A percentile compares a stretch with the other conserved stretches of the same genome.
These are phyloP conservation scores for Gynandropsis gynandra DNA, from an alignment of 345 rosid genomes.

Conservation along the genomic window DNA sequence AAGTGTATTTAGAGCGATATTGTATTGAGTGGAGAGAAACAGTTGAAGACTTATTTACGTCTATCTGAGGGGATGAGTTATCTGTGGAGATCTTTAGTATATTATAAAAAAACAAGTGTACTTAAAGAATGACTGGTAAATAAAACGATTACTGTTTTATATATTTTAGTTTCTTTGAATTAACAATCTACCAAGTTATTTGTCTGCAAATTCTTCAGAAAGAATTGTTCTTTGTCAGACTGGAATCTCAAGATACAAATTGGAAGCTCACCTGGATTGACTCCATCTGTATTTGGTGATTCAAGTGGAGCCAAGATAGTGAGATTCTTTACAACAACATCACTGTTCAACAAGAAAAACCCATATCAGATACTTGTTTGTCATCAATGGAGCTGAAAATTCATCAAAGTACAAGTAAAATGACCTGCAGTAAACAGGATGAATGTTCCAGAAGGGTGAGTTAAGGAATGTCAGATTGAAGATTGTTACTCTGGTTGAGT, in stretches of 20 bases:
- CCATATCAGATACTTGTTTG: slow-evolving; percentile 15
- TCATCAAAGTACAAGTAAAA: slow-evolving; percentile 15
- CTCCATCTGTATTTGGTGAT: slow-evolving; percentile 94
- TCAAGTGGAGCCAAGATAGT: slow-evolving; percentile 91
- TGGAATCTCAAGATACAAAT: neutral
- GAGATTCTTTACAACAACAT: slow-evolving; percentile 69
- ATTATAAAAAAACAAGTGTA: no score
- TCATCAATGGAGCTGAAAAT: neutral
- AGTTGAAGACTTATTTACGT: no score
- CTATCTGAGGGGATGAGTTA: no score
- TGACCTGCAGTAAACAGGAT: slow-evolving; percentile 98
- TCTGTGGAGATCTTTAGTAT: no score
- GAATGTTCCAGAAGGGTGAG: slow-evolving; percentile 96
- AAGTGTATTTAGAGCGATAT: no score
- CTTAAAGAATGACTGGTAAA: no score
- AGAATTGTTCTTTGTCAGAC: no score
- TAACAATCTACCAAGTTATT: no score
- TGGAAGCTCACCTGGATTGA: slow-evolving; percentile 76
- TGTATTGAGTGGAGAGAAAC: no score
- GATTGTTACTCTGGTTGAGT: slow-evolving; percentile 68
- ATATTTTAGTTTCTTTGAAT: no score
- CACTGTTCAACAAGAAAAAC: slow-evolving; percentile 53
- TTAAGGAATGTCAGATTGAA: slow-evolving; percentile 83
- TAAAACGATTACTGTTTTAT: no score
- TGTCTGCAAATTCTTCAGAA: no score